Evolutionary conservation across 75 land plant species (phyloP).

Genomic region (Pinus taeda): DNA sequence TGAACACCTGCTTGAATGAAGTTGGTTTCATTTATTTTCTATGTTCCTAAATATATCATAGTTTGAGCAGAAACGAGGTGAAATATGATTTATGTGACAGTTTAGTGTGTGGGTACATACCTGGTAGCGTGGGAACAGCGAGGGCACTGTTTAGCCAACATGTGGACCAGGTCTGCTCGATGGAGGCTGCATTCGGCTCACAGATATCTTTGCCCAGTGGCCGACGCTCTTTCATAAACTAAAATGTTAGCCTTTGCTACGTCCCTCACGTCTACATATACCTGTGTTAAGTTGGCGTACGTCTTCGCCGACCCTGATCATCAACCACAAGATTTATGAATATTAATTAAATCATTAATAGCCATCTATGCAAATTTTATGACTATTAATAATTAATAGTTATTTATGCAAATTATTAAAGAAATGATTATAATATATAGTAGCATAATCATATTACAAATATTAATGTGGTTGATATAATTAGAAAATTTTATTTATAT

Average conservation of each 20-base stretch:
- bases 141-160: conserved; percentile 20
- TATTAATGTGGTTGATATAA: too few relatives aligned
- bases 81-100: too few relatives aligned
- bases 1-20: conserved; percentile 49
- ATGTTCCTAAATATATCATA: too few relatives aligned
- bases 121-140: conserved; percentile 21
- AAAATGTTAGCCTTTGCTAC: background rate
- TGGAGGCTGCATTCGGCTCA: conserved; percentile 28
- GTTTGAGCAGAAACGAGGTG: background rate
- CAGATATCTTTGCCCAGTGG: conserved; percentile 25
- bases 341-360: conserved; percentile 1
- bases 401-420: background rate
- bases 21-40: background rate
- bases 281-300: conserved; percentile 21
- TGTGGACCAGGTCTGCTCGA: conserved; percentile 19
- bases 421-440: background rate
- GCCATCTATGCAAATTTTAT: too few relatives aligned
- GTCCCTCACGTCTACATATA: conserved; percentile 36
- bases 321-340: background rate
- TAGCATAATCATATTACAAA: too few relatives aligned
- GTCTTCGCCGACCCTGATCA: conserved; percentile 27
- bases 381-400: too few relatives aligned
- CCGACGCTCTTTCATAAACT: background rate
- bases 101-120: conserved; percentile 2
- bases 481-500: too few relatives aligned